phyloP scores from a whole-genome alignment of 192 early-diverging fungal genomes.

The Umbelopsis sp. region DNA sequence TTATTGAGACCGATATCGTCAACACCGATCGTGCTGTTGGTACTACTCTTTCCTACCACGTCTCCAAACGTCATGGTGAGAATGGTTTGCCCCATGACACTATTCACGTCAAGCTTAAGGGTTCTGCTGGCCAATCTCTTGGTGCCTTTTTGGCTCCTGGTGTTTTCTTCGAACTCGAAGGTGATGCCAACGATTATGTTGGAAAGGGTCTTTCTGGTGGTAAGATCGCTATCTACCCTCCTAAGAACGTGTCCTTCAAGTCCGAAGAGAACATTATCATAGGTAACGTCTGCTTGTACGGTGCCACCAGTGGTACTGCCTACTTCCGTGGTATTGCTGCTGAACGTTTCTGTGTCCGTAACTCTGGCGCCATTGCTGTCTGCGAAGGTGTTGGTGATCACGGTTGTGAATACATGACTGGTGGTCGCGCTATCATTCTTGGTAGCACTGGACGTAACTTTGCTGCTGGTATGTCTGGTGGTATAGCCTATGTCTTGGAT shows the following conservation, averaged over 20 bases:
- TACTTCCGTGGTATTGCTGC: conserved; percentile 95
- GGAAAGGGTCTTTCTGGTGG: conserved; percentile 98
- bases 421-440: conserved; percentile 89
- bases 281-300: conserved; percentile 97
- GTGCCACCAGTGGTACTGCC: conserved; percentile 89
- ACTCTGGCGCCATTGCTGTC: conserved; percentile 95
- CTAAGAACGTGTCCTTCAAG: conserved; percentile 75
- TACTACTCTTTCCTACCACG: conserved; percentile 88
- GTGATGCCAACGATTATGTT: conserved; percentile 99
- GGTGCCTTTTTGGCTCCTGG: conserved; percentile 94
- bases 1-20: conserved; percentile 67
- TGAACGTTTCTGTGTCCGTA: conserved; percentile 97
- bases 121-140: conserved; percentile 95
- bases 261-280: conserved; percentile 91
- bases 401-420: conserved; percentile 99
- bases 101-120: conserved; percentile 82
- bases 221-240: conserved; percentile 86
- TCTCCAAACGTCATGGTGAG: conserved; percentile 80
- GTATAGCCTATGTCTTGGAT: conserved; percentile 94
- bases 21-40: conserved; percentile 97
- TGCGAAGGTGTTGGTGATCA: conserved; percentile 98
- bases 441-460: conserved; percentile 94
- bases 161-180: conserved; percentile 90
- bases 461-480: conserved; percentile 98
- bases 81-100: conserved; percentile 84